phyloP scores from a whole-genome alignment of 1,284 basidiomycete species.

The Pterulicium gracile region DNA sequence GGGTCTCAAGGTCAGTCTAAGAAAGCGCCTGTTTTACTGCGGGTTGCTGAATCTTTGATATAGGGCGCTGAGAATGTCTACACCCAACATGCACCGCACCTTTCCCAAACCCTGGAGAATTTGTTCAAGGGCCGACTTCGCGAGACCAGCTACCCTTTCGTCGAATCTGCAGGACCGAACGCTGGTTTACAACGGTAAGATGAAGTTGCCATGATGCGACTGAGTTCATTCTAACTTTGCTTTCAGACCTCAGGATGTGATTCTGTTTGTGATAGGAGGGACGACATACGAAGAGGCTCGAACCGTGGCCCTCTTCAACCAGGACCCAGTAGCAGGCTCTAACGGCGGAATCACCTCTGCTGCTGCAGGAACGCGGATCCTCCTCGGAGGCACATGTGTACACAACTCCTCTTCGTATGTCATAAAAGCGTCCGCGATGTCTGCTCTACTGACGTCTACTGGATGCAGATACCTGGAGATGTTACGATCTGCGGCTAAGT shows the following conservation, averaged over 20 bases:
- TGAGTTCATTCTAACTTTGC: conserved; percentile 6
- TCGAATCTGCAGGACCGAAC: conserved; percentile 62
- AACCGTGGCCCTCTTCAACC: conserved; percentile 76
- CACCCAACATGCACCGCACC: conserved; percentile 93
- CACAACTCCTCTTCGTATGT: conserved; percentile 84
- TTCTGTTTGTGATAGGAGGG: conserved; percentile 91
- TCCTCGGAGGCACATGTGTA: conserved; percentile 87
- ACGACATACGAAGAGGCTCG: conserved; percentile 91
- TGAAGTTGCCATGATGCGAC: neutral
- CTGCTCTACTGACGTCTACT: conserved; percentile 8
- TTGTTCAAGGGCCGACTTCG: conserved; percentile 80
- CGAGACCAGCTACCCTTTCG: conserved; percentile 86
- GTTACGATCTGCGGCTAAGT: conserved; percentile 50
- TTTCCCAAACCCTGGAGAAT: conserved; percentile 87
- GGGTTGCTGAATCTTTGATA: conserved; percentile 9
- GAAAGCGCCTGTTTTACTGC: too few species aligned
- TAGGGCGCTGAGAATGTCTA: conserved; percentile 99
- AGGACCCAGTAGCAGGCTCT: conserved; percentile 45
- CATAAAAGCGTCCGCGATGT: conserved; percentile 6
- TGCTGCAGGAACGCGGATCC: conserved; percentile 55
- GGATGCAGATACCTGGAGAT: conserved; percentile 60
- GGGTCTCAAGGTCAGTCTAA: conserved; percentile 80
- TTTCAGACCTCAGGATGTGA: conserved; percentile 84
- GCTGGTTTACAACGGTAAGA: conserved; percentile 55
- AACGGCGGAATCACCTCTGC: conserved; percentile 35